Base-by-base conservation (phyloP, 495 filamentous ascomycete species). In the Xylaria cubensis region DNA sequence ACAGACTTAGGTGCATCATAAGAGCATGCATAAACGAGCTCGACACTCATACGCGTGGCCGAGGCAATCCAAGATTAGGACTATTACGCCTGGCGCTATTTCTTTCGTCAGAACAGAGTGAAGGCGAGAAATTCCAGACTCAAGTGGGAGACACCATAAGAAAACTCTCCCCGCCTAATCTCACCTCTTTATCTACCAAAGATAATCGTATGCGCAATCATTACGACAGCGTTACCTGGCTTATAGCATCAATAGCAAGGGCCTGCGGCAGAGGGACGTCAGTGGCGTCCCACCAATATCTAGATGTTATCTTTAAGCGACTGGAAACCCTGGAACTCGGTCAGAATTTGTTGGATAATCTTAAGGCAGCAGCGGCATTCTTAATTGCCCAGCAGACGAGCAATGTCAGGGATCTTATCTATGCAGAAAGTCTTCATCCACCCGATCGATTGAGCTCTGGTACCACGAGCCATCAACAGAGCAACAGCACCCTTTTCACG, bases 401-500 rank as follows among this genome's bases (percentile, higher is more conserved):
- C 34, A 78, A 82, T 72, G 75, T 86, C 46, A 75, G 77, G 12
- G 82, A 86, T 73, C 78, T 84, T 17, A 80, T 77, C 19, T 84
- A 80, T 67, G 84, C 83, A 0, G 84, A 86, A 63, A 75, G 68
- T 24, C 76, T 85, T 6, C 72, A 67, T 72, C 26, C 71, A 44
- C 44, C 72, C 26, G 44, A 36, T 64, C 72, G 70, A 44, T 70
- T 63, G 5, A 51, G 46, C 36, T 55, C 74, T 10, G 44, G 29
- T 17, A 56, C 69, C 44, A 53, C 55, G 66, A 58, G 63, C 32
- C 65, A 65, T 24, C 55, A 62, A n/a, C 69, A 69, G 17, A 67
- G 15, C 12, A 34, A 55, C 19, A 67, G 71, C n/a, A 56, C 75
- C 1, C 69, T 80, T 3, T 80, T 83, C 59, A 75, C 79, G 9